Base-by-base conservation (phyloP, 257 asterid genomes). In the Solanum neorickii region DNA sequence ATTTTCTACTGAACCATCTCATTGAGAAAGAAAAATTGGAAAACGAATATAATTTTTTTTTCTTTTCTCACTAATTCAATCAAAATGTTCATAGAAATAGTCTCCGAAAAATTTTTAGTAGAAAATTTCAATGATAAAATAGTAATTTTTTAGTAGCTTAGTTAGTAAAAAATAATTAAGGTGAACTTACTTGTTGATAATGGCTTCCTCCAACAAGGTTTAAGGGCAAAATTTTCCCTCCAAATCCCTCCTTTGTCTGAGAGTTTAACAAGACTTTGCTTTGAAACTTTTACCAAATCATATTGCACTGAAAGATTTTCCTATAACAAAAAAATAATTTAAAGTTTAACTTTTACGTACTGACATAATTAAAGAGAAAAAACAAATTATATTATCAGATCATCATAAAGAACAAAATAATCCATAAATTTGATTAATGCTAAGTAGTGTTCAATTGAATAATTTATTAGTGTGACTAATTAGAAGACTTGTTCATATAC, bases 201-300 rank as follows among this genome's bases (percentile, higher is more conserved):
- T 65, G 91, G 90, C 29, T 84, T 92, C 68, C 66, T 87, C 94
- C 95, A 93, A 86, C 98, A 93, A 37, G 93, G 93, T 85, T 91
- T 92, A 1, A 60, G 42, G 13, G 91, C 35, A 65, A 86, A 84
- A 15, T 18, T 88, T 44, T 88, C 87, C 69, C 37, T 88, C 93
- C 92, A 92, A 18, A 89, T 87, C 3, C 90, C 90, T 37, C 73
- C 65, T 35, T 46, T 35, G 83, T 85, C 90, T 21, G 87, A 46
- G 12, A 84, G 80, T 83, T 85, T 90, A 14, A 87, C 83, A 23
- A 62, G 72, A 20, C 85, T 72, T 15, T 84, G 88, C 68, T 89
- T 92, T 29, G 95, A 90, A 20, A 88, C 87, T 87, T 87, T 89
- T 74, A 91, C 47, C 10, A 87, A 73, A 31, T 88, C 87, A 56